These are phyloP conservation scores for Penicillium sclerotiorum DNA, from an alignment of 2,329 filamentous ascomycete genomes.

Conservation along the genomic window DNA sequence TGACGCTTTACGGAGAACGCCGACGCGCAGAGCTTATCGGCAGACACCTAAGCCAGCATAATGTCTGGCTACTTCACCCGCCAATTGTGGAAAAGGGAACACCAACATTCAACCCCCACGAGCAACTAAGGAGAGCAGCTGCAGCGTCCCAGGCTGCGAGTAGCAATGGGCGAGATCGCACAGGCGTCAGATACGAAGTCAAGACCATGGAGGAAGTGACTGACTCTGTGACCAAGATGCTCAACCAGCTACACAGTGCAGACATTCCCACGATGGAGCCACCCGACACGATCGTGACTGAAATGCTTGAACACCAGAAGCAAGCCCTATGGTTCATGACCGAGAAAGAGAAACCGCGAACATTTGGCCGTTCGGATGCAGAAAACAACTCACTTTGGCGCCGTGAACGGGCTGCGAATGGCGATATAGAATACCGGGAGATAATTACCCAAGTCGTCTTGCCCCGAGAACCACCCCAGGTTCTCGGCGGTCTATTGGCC, in stretches of 20 bases:
- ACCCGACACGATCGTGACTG: constrained; percentile 62
- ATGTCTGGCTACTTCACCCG: constrained; percentile 73
- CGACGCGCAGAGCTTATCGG: constrained; percentile 69
- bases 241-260: constrained; percentile 76
- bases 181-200: constrained; percentile 41
- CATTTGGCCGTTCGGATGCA: constrained; percentile 61
- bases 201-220: constrained; percentile 85
- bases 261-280: constrained; percentile 76
- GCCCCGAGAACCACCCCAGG: constrained; percentile 63
- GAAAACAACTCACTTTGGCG: constrained; percentile 78
- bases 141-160: constrained; percentile 32
- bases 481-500: constrained; percentile 73
- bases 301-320: constrained; percentile 81
- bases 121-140: constrained; percentile 49
- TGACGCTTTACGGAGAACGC: constrained; percentile 79
- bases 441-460: constrained; percentile 77
- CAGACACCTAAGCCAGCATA: constrained; percentile 64
- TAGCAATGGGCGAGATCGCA: constrained; percentile 22
- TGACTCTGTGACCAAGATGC: constrained; percentile 80
- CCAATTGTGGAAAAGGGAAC: too few species aligned
- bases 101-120: constrained; percentile 75
- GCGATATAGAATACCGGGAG: constrained; percentile 71
- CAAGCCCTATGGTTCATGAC: constrained; percentile 88
- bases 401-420: constrained; percentile 57
- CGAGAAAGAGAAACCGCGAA: constrained; percentile 69